A percentile compares a stretch with the other conserved stretches of the same genome.
phyloP scores from a whole-genome alignment of 805 yeast species.

The Zygoascus bituminiphila region DNA sequence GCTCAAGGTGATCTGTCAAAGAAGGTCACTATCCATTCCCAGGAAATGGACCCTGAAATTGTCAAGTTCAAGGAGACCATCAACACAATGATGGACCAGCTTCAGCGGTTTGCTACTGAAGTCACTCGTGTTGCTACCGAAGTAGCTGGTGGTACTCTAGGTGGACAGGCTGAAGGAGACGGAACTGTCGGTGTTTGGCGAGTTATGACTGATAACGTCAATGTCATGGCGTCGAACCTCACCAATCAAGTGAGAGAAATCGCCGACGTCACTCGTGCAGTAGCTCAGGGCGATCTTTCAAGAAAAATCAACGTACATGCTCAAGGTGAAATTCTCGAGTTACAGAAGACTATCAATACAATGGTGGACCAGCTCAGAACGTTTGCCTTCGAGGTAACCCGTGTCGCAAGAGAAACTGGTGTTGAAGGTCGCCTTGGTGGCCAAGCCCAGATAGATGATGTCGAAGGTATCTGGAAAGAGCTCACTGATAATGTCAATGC shows the following conservation, averaged over 20 bases:
- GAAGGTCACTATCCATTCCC: constrained; percentile 64
- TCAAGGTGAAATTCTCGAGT: constrained; percentile 79
- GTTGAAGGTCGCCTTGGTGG: constrained; percentile 86
- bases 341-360: constrained; percentile 79
- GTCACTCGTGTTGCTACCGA: constrained; percentile 83
- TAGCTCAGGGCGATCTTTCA: constrained; percentile 77
- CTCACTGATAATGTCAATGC: constrained; percentile 79
- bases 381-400: constrained; percentile 78
- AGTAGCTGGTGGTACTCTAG: constrained; percentile 82
- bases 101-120: constrained; percentile 71
- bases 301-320: constrained; percentile 84
- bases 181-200: constrained; percentile 90
- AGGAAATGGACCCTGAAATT: constrained; percentile 71
- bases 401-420: constrained; percentile 85
- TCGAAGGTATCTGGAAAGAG: constrained; percentile 83
- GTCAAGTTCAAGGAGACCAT: constrained; percentile 71
- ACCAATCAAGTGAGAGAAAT: constrained; percentile 86
- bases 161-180: constrained; percentile 79
- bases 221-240: constrained; percentile 81
- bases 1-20: constrained; percentile 84
- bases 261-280: constrained; percentile 84
- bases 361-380: constrained; percentile 82
- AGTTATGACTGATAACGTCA: constrained; percentile 76
- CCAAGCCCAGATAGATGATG: constrained; percentile 70
- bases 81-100: constrained; percentile 83